Percentiles rank a stretch among this genome's conserved stretches.
Evolutionary conservation across 192 early-diverging fungal genomes (phyloP).

Genomic region (Spizellomyces sp.): DNA sequence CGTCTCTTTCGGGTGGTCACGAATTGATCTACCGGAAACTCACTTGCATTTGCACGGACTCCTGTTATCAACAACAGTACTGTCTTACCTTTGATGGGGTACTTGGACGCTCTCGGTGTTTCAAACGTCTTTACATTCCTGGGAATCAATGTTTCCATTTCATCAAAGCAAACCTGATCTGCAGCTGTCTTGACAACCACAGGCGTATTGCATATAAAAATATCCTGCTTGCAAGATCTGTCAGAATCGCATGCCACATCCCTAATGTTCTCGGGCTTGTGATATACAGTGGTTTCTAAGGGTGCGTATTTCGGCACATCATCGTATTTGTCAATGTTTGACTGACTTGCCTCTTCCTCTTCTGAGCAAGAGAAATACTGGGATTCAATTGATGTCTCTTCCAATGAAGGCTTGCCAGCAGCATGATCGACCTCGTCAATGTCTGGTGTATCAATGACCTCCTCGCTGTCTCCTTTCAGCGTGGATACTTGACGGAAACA

Average conservation of each 20-base stretch:
- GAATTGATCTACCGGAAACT: too few relatives aligned
- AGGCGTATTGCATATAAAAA: too few relatives aligned
- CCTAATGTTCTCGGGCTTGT: too few relatives aligned
- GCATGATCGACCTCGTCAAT: neutral
- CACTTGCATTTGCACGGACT: too few relatives aligned
- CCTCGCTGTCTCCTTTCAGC: neutral
- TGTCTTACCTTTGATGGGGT: neutral
- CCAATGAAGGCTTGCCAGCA: neutral
- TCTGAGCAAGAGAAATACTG: constrained; percentile 28
- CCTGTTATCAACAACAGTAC: too few relatives aligned
- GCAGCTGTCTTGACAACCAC: too few relatives aligned
- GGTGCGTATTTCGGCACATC: too few relatives aligned
- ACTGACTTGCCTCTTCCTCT: neutral
- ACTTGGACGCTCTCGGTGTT: neutral
- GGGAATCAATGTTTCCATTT: neutral
- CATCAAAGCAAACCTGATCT: neutral
- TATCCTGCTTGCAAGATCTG: too few relatives aligned
- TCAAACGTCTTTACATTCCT: neutral
- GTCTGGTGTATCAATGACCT: neutral
- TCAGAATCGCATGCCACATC: too few relatives aligned
- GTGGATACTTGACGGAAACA: neutral
- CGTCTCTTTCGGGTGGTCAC: too few relatives aligned
- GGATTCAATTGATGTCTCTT: neutral
- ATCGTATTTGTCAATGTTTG: too few relatives aligned
- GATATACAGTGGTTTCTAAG: too few relatives aligned